phyloP scores from a whole-genome alignment of 1,284 basidiomycete genomes.

The Macrocybe sp. region DNA sequence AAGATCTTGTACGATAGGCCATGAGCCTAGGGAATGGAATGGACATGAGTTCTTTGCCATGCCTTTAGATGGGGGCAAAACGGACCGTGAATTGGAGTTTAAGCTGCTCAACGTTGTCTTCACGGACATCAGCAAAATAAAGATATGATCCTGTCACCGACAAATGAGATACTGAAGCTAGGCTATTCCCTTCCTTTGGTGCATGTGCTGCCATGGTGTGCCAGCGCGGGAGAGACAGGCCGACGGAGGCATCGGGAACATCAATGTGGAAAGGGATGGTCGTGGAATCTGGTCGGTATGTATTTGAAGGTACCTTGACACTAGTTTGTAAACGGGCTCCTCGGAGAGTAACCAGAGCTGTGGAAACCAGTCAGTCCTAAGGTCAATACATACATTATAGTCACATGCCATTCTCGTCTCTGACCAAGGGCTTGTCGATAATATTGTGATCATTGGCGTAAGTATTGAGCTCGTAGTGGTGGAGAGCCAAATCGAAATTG shows the following conservation, averaged over 20 bases:
- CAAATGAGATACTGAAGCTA: constrained; percentile 59
- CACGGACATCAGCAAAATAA: constrained; percentile 62
- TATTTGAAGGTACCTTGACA: constrained; percentile 62
- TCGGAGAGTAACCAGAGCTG: constrained; percentile 69
- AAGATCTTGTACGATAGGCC: constrained; percentile 66
- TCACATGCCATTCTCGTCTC: constrained; percentile 74
- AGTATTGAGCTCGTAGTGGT: constrained; percentile 75
- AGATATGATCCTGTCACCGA: constrained; percentile 68
- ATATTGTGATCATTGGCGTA: constrained; percentile 95
- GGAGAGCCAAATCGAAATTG: constrained; percentile 61
- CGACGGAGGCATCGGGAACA: constrained; percentile 51
- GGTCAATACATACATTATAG: constrained; percentile 1
- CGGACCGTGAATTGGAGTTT: constrained; percentile 64
- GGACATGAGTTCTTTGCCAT: constrained; percentile 4
- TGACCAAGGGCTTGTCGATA: constrained; percentile 78
- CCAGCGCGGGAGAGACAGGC: constrained; percentile 79
- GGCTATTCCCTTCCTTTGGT: constrained; percentile 44
- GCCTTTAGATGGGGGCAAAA: constrained; percentile 2
- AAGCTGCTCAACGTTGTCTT: constrained; percentile 76
- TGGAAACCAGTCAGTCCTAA: constrained; percentile 5
- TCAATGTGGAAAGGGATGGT: constrained; percentile 65
- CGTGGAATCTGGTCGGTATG: constrained; percentile 70
- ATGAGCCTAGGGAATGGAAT: constrained; percentile 30
- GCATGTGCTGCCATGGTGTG: constrained; percentile 79
- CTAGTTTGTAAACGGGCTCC: constrained; percentile 53